Conservation (phyloP, 441 rosid genomes). For the Populus hybrid region DNA sequence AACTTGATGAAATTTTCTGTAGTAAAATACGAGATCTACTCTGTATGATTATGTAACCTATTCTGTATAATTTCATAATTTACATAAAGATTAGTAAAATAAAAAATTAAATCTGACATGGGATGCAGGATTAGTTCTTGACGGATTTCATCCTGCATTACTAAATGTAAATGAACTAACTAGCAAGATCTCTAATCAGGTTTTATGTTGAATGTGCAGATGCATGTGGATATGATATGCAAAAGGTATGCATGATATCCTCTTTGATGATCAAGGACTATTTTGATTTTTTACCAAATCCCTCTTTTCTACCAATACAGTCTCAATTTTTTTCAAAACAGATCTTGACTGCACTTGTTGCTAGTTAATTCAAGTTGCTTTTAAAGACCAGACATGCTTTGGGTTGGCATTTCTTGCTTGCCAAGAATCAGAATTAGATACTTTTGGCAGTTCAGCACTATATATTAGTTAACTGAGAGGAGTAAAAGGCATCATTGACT, state of each 20-base stretch:
- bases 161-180: not conserved
- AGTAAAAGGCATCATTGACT: not conserved
- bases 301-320: not conserved
- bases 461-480: not conserved
- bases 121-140: not conserved
- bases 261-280: not conserved
- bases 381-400: not conserved
- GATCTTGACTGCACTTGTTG: not conserved
- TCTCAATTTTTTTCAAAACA: not conserved
- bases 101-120: not conserved
- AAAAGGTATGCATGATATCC: constrained; percentile 40
- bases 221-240: constrained; percentile 55
- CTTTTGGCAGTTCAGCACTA: constrained; percentile 3
- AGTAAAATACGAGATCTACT: not conserved
- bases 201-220: constrained; percentile 39
- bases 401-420: constrained; percentile 7
- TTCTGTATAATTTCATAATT: not conserved
- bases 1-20: not conserved
- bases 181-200: constrained; percentile 19
- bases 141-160: not conserved
- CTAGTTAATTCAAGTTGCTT: not conserved
- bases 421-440: not conserved
- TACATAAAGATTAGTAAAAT: not conserved
- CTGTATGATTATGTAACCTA: not conserved
- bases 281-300: not conserved